Conservation (phyloP, 768 basidiomycete genomes). For the Asterophora parasitica region DNA sequence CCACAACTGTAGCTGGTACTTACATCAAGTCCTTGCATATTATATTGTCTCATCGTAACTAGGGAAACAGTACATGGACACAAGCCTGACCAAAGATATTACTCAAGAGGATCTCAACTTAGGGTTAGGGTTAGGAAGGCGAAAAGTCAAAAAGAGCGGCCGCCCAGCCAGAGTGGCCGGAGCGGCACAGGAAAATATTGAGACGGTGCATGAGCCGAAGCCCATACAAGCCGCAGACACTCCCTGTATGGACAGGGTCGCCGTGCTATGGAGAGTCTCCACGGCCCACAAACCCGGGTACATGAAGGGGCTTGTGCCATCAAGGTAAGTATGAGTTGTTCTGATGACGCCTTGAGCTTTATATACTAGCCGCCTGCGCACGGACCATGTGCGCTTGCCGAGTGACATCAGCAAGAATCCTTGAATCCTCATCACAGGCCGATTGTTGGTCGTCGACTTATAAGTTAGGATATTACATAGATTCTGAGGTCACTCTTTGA, state of each 20-base stretch:
- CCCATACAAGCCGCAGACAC: conserved; percentile 48
- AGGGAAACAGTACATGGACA: too few species aligned
- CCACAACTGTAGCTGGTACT: too few species aligned
- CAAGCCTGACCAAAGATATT: too few species aligned
- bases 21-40: too few species aligned
- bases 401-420: too few species aligned
- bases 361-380: conserved; percentile 7
- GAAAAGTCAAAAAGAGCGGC: conserved; percentile 32
- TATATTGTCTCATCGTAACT: too few species aligned
- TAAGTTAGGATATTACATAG: too few species aligned
- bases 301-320: conserved; percentile 55
- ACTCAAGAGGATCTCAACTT: too few species aligned
- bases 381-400: conserved; percentile 9
- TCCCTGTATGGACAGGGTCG: conserved; percentile 67
- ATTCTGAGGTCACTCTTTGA: too few species aligned
- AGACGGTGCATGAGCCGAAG: conserved; percentile 63
- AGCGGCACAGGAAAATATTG: conserved; percentile 61
- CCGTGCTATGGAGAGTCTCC: conserved; percentile 64
- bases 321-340: conserved; percentile 57
- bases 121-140: conserved; percentile 4
- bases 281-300: conserved; percentile 54
- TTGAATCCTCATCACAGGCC: too few species aligned
- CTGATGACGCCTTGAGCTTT: neutral
- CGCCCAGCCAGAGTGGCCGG: conserved; percentile 46
- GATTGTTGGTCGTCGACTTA: too few species aligned